phyloP scores from a whole-genome alignment of 441 rosid species.

The Gossypium schwendimanii region DNA sequence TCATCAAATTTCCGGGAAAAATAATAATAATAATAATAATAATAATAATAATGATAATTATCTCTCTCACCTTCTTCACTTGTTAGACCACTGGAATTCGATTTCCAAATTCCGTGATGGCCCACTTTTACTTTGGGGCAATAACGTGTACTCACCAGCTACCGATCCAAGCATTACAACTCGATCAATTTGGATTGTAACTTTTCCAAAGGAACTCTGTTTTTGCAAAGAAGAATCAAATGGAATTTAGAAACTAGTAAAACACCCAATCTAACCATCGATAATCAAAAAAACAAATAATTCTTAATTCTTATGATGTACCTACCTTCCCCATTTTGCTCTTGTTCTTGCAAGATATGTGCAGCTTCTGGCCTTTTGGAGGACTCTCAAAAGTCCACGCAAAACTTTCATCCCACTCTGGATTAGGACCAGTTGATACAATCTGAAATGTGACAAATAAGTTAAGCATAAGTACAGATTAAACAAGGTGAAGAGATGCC shows the following conservation, averaged over 20 bases:
- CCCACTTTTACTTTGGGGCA: constrained; percentile 95
- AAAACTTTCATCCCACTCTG: constrained; percentile 98
- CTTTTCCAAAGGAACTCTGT: constrained; percentile 98
- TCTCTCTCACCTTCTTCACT: constrained; percentile 27
- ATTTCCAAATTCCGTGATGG: constrained; percentile 87
- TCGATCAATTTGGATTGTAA: constrained; percentile 93
- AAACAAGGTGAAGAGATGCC: background rate
- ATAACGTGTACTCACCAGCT: constrained; percentile 79
- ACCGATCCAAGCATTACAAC: constrained; percentile 98
- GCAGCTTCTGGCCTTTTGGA: constrained; percentile 97
- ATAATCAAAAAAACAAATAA: background rate
- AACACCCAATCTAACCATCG: background rate
- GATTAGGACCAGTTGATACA: constrained; percentile 92
- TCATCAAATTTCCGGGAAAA: constrained; percentile 5
- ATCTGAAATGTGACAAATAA: constrained; percentile 35
- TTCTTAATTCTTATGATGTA: background rate
- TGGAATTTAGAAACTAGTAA: background rate
- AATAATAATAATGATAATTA: background rate
- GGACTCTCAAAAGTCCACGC: constrained; percentile 97
- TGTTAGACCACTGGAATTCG: constrained; percentile 98
- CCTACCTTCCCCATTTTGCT: constrained; percentile 99
- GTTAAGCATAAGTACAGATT: background rate
- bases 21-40: background rate
- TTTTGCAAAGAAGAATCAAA: background rate
- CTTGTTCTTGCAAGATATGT: constrained; percentile 93